Evolutionary conservation across 768 basidiomycete genomes (phyloP).

Genomic region (Collybia sp.): DNA sequence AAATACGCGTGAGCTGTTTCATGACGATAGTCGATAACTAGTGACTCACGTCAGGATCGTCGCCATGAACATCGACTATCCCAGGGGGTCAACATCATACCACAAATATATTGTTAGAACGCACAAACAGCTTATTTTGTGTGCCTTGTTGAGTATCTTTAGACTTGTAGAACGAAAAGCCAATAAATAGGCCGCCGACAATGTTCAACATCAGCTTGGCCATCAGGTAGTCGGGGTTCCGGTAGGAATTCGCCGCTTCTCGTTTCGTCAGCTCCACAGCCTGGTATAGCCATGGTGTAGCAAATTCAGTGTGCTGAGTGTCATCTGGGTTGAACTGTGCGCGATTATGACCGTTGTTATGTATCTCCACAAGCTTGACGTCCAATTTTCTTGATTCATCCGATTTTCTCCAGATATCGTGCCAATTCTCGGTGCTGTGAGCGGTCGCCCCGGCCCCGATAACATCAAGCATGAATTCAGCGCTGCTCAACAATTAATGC

Average conservation of each 20-base stretch:
- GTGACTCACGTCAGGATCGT: neutral
- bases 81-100: neutral
- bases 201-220: conserved; percentile 55
- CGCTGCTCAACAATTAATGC: conserved; percentile 24
- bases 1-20: neutral
- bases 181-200: conserved; percentile 50
- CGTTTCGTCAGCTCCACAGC: conserved; percentile 38
- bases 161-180: conserved; percentile 62
- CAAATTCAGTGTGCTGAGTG: conserved; percentile 38
- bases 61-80: neutral
- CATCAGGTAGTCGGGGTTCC: conserved; percentile 55
- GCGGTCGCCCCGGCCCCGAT: conserved; percentile 74
- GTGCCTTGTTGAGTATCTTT: conserved; percentile 51
- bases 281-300: conserved; percentile 51
- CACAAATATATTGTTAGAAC: conserved; percentile 11
- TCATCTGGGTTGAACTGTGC: conserved; percentile 24
- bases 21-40: neutral
- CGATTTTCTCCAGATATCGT: conserved; percentile 49
- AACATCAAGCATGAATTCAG: conserved; percentile 66
- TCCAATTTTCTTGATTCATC: conserved; percentile 33
- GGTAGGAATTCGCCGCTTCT: conserved; percentile 42
- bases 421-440: conserved; percentile 50
- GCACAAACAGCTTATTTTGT: conserved; percentile 63
- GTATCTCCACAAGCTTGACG: conserved; percentile 40
- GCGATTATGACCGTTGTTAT: conserved; percentile 39